These are phyloP conservation scores for Coemansia reversa DNA, from an alignment of 192 early-diverging fungal species.

Conservation along the genomic window DNA sequence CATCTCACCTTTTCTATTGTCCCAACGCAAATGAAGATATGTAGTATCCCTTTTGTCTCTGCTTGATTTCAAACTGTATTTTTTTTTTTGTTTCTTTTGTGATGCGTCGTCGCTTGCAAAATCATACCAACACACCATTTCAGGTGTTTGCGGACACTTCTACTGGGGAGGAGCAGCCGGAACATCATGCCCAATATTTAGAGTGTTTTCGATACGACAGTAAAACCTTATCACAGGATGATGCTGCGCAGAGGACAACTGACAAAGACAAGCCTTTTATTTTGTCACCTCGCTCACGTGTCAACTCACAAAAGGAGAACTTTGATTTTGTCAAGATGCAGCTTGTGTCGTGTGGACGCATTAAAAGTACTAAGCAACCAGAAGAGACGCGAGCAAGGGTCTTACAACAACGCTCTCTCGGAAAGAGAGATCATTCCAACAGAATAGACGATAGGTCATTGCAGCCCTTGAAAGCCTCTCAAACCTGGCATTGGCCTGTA, in stretches of 20 bases:
- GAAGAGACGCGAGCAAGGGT: neutral
- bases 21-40: neutral
- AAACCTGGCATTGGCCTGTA: neutral
- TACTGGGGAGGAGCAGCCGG: neutral
- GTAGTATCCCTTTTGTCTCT: neutral
- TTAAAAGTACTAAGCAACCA: constrained; percentile 3
- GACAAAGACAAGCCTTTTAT: constrained; percentile 1
- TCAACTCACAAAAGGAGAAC: constrained; percentile 42
- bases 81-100: constrained; percentile 13
- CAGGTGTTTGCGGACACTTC: constrained; percentile 20
- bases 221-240: neutral
- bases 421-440: neutral
- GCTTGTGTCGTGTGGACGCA: constrained; percentile 10
- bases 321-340: constrained; percentile 35
- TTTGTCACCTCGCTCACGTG: constrained; percentile 30
- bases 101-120: neutral
- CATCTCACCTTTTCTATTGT: neutral
- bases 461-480: neutral
- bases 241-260: neutral
- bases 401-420: neutral
- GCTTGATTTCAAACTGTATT: neutral
- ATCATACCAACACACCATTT: neutral
- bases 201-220: neutral
- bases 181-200: neutral
- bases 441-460: neutral